Evolutionary conservation across 2,329 filamentous ascomycete species (phyloP).

Genomic region (Aspergillus eucalypticola): DNA sequence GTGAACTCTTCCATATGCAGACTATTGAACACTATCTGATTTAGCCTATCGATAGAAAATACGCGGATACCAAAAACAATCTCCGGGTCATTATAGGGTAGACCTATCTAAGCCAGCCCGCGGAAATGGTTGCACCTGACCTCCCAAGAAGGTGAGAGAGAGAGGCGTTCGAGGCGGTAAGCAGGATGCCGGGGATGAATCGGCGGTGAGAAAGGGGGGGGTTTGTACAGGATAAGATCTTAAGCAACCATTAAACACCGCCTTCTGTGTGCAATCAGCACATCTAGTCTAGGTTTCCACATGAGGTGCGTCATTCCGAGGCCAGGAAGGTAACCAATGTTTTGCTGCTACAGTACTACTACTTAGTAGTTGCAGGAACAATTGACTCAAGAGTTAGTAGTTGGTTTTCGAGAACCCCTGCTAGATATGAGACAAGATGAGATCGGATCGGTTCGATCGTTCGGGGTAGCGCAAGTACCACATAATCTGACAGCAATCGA

Average conservation of each 20-base stretch:
- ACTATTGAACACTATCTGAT: not conserved
- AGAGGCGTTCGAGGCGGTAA: not conserved
- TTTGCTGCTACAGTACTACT: not conserved
- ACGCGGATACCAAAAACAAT: not conserved
- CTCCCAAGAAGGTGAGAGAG: no score
- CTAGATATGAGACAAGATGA: slow-evolving; percentile 13
- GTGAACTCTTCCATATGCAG: not conserved
- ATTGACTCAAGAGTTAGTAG: not conserved
- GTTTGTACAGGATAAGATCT: slow-evolving; percentile 1
- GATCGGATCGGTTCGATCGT: slow-evolving; percentile 5
- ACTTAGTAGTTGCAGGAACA: not conserved
- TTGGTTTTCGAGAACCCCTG: slow-evolving; percentile 1
- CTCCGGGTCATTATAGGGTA: not conserved
- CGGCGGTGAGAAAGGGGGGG: not conserved
- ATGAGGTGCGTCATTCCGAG: not conserved
- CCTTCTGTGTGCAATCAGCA: not conserved
- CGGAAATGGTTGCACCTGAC: not conserved
- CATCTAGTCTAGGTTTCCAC: no score
- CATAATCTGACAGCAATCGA: not conserved
- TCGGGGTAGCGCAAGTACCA: not conserved
- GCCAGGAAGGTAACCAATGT: not conserved
- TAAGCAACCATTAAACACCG: not conserved
- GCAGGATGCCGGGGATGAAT: not conserved
- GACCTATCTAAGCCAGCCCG: not conserved
- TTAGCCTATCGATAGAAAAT: not conserved